Base-by-base conservation (phyloP, 371 early-diverging fungal species). In the Lichtheimia corymbifera region DNA sequence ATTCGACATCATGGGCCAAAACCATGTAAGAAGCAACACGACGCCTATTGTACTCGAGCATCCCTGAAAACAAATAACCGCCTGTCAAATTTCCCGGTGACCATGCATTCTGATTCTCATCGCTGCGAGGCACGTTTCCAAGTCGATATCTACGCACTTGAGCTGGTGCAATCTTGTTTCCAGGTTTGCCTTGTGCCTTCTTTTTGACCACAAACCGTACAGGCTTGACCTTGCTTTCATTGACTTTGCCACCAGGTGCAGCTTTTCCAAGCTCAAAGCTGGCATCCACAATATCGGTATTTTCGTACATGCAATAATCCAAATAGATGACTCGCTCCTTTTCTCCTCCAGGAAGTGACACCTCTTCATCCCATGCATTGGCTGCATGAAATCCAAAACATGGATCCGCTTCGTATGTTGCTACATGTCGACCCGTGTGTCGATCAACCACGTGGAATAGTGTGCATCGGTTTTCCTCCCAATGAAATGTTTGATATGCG, bases 381-480 rank as follows among this genome's bases (percentile, higher is more conserved):
- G 85, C 67, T 5, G 78, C 62, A 55, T 88, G 88, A 68, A 88
- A 83, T 24, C 83, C 69, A 58, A 84, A 88, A 58, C 78, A 84
- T 2, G 88, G 83, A 18, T 81, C 84, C 5, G 80, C 75, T 35
- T 83, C 83, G 47, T 83, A 88, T 0, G 87, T 86, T 12, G 87
- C 88, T 15, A 88, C 76, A 62, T 83, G 85, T 9, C 82, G 65
- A 2, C 78, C 80, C 12, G 70, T 67, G 6, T 66, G 61, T 1
- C 87, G 79, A 28, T 85, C 85, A 28, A 88, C 67, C 2, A 88
- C 80, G 65, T 88, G 83, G 53, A 85, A 85, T 0, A 79, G 60
- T 0, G 83, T 76, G 47, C 76, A 78, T 41, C 74, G 53, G 3
- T 67, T 83, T 27, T 74, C 76, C 27, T 86, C 84, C 72, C 83